Conservation (phyloP, 352 stramenopile species). For the Phytophthora cajani region DNA sequence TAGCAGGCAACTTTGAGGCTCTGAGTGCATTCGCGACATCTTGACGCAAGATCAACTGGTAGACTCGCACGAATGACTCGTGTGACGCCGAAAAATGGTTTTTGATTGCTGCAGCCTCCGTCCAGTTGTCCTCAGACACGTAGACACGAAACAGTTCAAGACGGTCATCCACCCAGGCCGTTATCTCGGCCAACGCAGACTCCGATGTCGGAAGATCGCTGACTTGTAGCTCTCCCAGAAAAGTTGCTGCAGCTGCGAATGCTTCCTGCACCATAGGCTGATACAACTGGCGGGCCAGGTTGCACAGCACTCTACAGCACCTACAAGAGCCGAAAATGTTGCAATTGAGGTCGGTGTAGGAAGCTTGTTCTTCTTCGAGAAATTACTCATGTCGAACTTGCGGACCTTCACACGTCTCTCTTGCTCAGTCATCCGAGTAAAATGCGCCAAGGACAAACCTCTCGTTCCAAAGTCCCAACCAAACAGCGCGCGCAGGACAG, state of each 20-base stretch:
- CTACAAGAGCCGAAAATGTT: not conserved
- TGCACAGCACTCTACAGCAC: not conserved
- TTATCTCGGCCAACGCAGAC: not conserved
- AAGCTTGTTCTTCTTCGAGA: not conserved
- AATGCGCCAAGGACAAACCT: not conserved
- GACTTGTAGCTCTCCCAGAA: not conserved
- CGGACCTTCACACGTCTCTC: not conserved
- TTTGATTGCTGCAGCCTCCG: not conserved
- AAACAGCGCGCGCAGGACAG: not conserved
- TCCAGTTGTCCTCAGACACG: not conserved
- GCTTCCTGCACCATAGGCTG: not conserved
- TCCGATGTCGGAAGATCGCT: not conserved
- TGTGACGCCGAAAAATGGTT: not conserved
- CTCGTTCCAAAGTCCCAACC: not conserved
- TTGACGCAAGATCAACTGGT: not conserved
- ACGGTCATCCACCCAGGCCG: not conserved
- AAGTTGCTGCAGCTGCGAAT: not conserved
- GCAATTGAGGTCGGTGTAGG: not conserved
- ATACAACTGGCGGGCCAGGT: not conserved
- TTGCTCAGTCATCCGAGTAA: not conserved
- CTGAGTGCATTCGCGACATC: not conserved
- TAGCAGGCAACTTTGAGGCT: no score
- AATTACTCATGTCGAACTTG: not conserved
- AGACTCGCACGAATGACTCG: not conserved
- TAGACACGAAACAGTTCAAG: not conserved